Percentiles rank a stretch among this genome's conserved stretches.
Evolutionary conservation across 208 protist species (phyloP).

Genomic region (Lotmaria passim): DNA sequence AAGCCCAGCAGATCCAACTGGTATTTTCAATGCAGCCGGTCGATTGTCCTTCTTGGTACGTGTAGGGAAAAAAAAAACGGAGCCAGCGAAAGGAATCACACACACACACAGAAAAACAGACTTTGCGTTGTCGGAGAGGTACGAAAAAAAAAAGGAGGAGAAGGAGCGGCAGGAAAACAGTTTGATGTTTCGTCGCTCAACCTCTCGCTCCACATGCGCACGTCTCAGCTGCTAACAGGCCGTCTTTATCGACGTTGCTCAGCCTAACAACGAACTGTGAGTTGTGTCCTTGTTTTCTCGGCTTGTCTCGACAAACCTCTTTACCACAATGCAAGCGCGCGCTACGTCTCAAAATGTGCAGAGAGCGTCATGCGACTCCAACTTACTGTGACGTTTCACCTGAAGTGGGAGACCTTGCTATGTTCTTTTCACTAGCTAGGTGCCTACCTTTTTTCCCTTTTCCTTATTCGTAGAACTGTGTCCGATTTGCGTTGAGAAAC

Average conservation of each 20-base stretch:
- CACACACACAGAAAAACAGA: neutral
- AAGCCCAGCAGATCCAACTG: too few relatives aligned
- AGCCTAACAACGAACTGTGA: neutral
- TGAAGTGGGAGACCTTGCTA: neutral
- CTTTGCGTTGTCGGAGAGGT: neutral
- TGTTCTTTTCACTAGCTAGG: neutral
- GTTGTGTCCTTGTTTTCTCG: neutral
- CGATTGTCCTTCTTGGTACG: slow-evolving; percentile 9
- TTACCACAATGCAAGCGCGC: neutral
- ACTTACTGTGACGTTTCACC: neutral
- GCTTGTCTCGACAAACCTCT: neutral
- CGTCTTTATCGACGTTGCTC: too few relatives aligned
- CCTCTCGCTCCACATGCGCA: too few relatives aligned
- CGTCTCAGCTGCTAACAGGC: neutral
- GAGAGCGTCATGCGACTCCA: neutral
- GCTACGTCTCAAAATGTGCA: neutral
- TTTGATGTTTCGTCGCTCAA: neutral
- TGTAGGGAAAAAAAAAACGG: neutral
- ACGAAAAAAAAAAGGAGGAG: neutral
- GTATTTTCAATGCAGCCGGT: too few relatives aligned
- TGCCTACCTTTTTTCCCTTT: neutral
- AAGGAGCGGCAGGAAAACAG: neutral
- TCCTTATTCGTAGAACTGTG: neutral
- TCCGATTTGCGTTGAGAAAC: too few relatives aligned
- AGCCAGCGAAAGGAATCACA: neutral